Evolutionary conservation across 108 stramenopile genomes (phyloP).

Genomic region (Stephanodiscus triporus): DNA sequence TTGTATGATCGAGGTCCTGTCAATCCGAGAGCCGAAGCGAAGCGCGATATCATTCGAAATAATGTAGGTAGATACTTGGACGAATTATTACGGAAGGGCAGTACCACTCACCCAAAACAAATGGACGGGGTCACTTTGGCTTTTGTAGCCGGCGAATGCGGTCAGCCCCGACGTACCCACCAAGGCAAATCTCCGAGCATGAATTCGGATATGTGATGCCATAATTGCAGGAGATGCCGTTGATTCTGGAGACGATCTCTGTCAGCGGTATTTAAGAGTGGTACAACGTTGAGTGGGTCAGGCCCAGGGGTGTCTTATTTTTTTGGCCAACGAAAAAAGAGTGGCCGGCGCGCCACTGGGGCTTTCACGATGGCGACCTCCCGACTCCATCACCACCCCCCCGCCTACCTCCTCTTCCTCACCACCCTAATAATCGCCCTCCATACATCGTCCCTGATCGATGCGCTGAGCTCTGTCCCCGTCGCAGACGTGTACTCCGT

Average conservation of each 20-base stretch:
- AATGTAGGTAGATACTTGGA: background rate
- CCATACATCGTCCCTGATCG: background rate
- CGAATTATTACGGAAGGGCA: background rate
- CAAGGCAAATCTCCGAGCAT: slow-evolving; percentile 25
- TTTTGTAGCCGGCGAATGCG: slow-evolving; percentile 30
- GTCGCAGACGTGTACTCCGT: slow-evolving; percentile 4
- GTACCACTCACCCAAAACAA: slow-evolving; percentile 42
- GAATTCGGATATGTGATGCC: slow-evolving; percentile 23
- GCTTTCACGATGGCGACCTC: background rate
- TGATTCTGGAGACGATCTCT: too few species aligned
- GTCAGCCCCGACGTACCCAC: slow-evolving; percentile 23
- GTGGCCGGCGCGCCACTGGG: too few species aligned
- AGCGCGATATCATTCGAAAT: background rate
- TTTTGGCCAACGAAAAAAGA: too few species aligned
- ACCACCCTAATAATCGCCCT: background rate
- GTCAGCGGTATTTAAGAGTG: too few species aligned
- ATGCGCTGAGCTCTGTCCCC: slow-evolving; percentile 12
- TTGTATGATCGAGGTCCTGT: slow-evolving; percentile 51
- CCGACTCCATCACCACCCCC: background rate
- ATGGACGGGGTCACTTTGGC: slow-evolving; percentile 41
- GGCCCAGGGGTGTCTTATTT: too few species aligned
- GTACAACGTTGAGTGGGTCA: too few species aligned
- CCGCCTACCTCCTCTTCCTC: background rate
- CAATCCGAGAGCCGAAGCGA: background rate
- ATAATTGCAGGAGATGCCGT: background rate